Percentiles rank a stretch among this genome's conserved stretches.
These are phyloP conservation scores for Plantago coronopus DNA, from an alignment of 305 asterid genomes.

Conservation along the genomic window DNA sequence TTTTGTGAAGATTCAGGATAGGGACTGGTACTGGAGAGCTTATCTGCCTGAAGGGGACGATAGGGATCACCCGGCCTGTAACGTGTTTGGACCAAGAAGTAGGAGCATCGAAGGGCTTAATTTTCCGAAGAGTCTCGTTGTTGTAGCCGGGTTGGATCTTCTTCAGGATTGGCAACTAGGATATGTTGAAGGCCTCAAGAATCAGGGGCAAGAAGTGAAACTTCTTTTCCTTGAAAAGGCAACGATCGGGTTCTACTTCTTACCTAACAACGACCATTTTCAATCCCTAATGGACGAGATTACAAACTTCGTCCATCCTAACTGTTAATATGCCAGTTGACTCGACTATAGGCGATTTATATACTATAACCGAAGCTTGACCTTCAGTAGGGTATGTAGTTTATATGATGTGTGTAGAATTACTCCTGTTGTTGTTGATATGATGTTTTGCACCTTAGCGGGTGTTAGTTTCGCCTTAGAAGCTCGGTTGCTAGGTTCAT, in stretches of 20 bases:
- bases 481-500: slow-evolving; percentile 4
- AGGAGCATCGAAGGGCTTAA: slow-evolving; percentile 31
- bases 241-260: slow-evolving; percentile 85
- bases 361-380: slow-evolving; percentile 32
- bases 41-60: slow-evolving; percentile 81
- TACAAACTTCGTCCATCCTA: slow-evolving; percentile 50
- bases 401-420: slow-evolving; percentile 41
- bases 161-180: slow-evolving; percentile 85
- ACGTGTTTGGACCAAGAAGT: slow-evolving; percentile 71
- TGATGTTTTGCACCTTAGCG: slow-evolving; percentile 18
- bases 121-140: slow-evolving; percentile 61
- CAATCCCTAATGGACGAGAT: slow-evolving; percentile 69
- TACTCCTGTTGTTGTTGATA: slow-evolving; percentile 27
- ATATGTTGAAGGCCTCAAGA: slow-evolving; percentile 59
- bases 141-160: slow-evolving; percentile 81
- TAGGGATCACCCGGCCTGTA: slow-evolving; percentile 86
- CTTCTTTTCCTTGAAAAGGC: slow-evolving; percentile 64
- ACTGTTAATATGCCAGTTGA: slow-evolving; percentile 35
- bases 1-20: slow-evolving; percentile 66
- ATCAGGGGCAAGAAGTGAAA: slow-evolving; percentile 48
- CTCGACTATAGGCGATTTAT: slow-evolving; percentile 30
- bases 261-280: slow-evolving; percentile 82
- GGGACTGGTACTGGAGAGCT: slow-evolving; percentile 96
- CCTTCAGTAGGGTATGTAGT: slow-evolving; percentile 42
- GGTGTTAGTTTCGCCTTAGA: slow-evolving; percentile 18